phyloP scores from a whole-genome alignment of 257 asterid genomes.

The Jasminum sambac region DNA sequence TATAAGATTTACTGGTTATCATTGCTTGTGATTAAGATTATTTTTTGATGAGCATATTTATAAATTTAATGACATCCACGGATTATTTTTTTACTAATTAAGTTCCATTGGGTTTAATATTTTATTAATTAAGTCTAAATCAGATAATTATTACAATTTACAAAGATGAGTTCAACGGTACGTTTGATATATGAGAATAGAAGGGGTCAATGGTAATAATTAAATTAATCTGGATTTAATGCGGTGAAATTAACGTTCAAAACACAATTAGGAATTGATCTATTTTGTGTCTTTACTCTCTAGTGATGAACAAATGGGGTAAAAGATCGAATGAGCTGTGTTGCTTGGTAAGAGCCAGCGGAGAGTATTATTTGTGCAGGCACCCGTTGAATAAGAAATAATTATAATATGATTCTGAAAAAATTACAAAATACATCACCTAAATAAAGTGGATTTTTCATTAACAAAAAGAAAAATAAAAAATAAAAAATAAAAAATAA shows the following conservation, averaged over 20 bases:
- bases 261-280: conserved; percentile 30
- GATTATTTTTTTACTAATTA: conserved; percentile 26
- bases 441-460: too few relatives aligned
- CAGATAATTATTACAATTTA: neutral
- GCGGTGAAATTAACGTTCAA: conserved; percentile 22
- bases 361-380: neutral
- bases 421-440: too few relatives aligned
- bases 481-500: too few relatives aligned
- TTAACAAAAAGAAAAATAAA: too few relatives aligned
- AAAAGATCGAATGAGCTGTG: conserved; percentile 19
- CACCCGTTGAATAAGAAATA: neutral
- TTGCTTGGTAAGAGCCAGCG: conserved; percentile 15
- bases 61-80: conserved; percentile 25
- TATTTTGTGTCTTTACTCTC: conserved; percentile 32
- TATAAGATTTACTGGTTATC: too few relatives aligned
- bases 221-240: neutral
- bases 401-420: too few relatives aligned
- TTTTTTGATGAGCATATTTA: neutral
- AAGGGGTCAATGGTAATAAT: neutral
- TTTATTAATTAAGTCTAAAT: neutral
- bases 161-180: conserved; percentile 26
- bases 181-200: neutral
- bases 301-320: conserved; percentile 11
- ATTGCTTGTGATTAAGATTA: too few relatives aligned
- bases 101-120: neutral